Percentiles rank a stretch among this genome's conserved stretches.
These are phyloP conservation scores for Apiospora marii DNA, from an alignment of 2,329 filamentous ascomycete species.

Conservation along the genomic window DNA sequence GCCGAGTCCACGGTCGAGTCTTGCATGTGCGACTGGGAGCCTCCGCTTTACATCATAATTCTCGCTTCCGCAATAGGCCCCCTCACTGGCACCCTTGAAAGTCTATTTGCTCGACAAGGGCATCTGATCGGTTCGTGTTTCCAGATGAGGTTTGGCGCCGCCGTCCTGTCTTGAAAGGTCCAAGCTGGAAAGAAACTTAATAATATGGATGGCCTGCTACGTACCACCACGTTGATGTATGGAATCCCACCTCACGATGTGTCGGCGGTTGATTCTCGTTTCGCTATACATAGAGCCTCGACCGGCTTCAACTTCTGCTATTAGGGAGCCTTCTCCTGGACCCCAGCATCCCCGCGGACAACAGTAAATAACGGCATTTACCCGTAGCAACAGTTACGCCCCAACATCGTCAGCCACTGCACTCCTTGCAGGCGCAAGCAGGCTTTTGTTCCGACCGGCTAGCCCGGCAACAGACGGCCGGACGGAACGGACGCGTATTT, in stretches of 20 bases:
- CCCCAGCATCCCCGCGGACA: background rate
- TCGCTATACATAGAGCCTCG: background rate
- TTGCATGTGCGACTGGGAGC: background rate
- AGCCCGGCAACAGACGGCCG: background rate
- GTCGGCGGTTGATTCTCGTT: background rate
- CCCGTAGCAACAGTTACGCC: background rate
- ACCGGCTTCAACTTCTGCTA: background rate
- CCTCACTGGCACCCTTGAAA: background rate
- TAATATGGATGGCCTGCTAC: background rate
- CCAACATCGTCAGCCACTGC: background rate
- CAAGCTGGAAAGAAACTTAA: constrained; percentile 7
- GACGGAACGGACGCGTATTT: background rate
- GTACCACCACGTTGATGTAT: background rate
- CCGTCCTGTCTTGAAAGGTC: background rate
- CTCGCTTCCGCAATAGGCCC: background rate
- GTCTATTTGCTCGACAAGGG: background rate
- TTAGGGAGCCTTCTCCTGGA: background rate
- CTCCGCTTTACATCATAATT: background rate
- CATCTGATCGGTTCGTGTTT: background rate
- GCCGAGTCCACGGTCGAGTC: background rate
- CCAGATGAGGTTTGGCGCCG: background rate
- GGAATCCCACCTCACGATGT: background rate
- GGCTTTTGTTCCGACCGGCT: background rate
- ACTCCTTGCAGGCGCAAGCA: background rate
- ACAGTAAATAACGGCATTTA: background rate